These are phyloP conservation scores for Monosporozyma aerobia DNA, from an alignment of 805 yeast genomes.

Conservation along the genomic window DNA sequence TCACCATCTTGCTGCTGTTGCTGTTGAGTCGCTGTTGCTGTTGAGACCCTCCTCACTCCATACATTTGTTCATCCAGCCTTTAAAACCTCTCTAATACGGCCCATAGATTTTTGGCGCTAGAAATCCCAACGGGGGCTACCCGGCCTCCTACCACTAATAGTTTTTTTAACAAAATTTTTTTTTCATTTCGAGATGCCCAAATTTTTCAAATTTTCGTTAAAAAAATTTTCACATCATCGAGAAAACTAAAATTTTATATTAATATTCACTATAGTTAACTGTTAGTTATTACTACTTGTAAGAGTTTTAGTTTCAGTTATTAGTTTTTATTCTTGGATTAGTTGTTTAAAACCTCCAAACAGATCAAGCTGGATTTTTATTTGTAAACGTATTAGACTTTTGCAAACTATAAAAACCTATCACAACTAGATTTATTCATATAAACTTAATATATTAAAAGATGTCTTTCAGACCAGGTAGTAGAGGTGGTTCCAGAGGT, in stretches of 20 bases:
- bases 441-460: constrained; percentile 1
- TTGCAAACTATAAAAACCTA: background rate
- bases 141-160: background rate
- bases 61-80: too few species aligned
- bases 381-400: background rate
- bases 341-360: background rate
- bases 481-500: constrained; percentile 52
- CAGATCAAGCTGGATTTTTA: background rate
- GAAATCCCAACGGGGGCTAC: background rate
- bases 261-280: background rate
- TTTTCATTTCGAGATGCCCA: constrained; percentile 1
- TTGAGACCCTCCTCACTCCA: too few species aligned
- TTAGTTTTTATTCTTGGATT: background rate
- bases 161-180: background rate
- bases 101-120: too few species aligned
- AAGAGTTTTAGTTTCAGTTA: background rate
- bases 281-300: background rate
- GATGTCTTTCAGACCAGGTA: constrained; percentile 75
- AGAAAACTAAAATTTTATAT: background rate
- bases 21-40: too few species aligned
- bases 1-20: constrained; percentile 1
- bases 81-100: too few species aligned
- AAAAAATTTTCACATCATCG: background rate
- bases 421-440: background rate
- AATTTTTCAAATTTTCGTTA: background rate